Conservation (phyloP, 805 yeast genomes). For the Wickerhamiella vanderwaltii region DNA sequence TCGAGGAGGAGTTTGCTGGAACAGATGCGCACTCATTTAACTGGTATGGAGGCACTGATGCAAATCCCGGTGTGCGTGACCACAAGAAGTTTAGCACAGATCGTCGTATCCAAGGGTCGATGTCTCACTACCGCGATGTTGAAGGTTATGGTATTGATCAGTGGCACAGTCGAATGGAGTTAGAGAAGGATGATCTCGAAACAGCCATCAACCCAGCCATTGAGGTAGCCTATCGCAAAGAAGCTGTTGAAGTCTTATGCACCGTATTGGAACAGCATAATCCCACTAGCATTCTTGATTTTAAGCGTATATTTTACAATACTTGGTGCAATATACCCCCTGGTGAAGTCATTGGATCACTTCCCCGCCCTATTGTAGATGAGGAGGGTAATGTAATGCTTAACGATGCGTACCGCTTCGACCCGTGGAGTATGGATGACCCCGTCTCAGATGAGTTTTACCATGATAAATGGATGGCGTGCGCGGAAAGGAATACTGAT, state of each 20-base stretch:
- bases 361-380: slow-evolving; percentile 14
- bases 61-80: slow-evolving; percentile 74
- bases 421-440: slow-evolving; percentile 81
- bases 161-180: slow-evolving; percentile 26
- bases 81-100: slow-evolving; percentile 71
- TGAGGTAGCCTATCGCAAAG: slow-evolving; percentile 26
- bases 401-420: slow-evolving; percentile 41
- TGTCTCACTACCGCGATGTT: slow-evolving; percentile 59
- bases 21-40: slow-evolving; percentile 46
- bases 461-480: slow-evolving; percentile 68
- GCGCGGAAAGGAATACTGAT: slow-evolving; percentile 72
- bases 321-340: slow-evolving; percentile 5
- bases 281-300: slow-evolving; percentile 21
- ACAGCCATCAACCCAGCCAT: slow-evolving; percentile 19
- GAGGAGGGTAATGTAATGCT: slow-evolving; percentile 22
- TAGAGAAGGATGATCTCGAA: slow-evolving; percentile 22
- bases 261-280: slow-evolving; percentile 14
- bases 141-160: slow-evolving; percentile 65
- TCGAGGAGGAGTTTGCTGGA: neutral
- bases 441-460: slow-evolving; percentile 74
- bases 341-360: slow-evolving; percentile 1
- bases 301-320: slow-evolving; percentile 24
- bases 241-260: slow-evolving; percentile 20
- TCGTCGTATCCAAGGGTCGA: slow-evolving; percentile 59
- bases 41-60: slow-evolving; percentile 69